Conservation (phyloP, 1,139 yeast genomes). For the Sugiyamaella sp. region DNA sequence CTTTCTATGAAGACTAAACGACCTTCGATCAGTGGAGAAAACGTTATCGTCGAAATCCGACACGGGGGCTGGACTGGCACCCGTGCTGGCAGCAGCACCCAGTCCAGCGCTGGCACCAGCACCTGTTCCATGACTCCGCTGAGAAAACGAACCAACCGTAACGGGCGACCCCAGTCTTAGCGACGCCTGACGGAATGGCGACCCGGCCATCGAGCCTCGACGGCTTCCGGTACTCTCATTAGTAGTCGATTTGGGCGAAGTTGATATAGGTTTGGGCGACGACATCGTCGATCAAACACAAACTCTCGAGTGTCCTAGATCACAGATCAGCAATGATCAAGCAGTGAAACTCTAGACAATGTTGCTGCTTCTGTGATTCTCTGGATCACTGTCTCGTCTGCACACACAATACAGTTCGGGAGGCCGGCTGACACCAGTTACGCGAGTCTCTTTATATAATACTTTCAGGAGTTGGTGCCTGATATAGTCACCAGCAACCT, state of each 20-base stretch:
- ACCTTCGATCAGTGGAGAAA: constrained; percentile 17
- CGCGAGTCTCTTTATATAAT: too few species aligned
- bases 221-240: constrained; percentile 12
- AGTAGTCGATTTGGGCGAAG: constrained; percentile 10
- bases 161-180: constrained; percentile 35
- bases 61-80: constrained; percentile 11
- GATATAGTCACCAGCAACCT: too few species aligned
- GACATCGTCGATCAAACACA: constrained; percentile 15
- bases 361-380: too few species aligned
- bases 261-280: constrained; percentile 20
- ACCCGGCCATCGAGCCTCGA: constrained; percentile 24
- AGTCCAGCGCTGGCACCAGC: constrained; percentile 16
- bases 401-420: too few species aligned
- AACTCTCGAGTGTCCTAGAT: not conserved
- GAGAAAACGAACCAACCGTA: constrained; percentile 22
- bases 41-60: constrained; percentile 21
- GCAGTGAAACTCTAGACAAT: not conserved
- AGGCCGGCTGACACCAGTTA: too few species aligned
- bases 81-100: constrained; percentile 20
- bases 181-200: constrained; percentile 38
- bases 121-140: constrained; percentile 10
- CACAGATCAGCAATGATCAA: not conserved
- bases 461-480: too few species aligned
- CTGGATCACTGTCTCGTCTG: too few species aligned
- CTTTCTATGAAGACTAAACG: constrained; percentile 15